Conservation (phyloP, 2,329 filamentous ascomycete species). For the Corinectria fuckeliana region DNA sequence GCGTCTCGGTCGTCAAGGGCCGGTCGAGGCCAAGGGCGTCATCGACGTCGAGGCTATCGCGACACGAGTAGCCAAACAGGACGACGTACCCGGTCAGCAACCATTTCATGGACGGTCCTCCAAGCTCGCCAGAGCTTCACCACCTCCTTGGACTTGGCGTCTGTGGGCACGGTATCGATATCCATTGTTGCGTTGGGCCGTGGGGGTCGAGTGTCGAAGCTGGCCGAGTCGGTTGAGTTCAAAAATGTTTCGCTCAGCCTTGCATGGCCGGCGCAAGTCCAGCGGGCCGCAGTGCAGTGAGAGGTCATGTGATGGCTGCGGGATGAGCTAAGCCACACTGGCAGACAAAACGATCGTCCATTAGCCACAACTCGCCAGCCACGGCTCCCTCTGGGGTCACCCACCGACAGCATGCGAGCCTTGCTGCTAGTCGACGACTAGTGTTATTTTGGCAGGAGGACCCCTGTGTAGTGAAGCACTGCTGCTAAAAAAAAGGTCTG, state of each 20-base stretch:
- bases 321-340: conserved; percentile 5
- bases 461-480: conserved; percentile 1
- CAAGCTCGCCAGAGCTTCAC: conserved; percentile 90
- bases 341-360: not conserved
- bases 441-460: not conserved
- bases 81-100: conserved; percentile 78
- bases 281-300: conserved; percentile 25
- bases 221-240: conserved; percentile 15
- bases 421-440: not conserved
- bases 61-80: conserved; percentile 13
- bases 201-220: conserved; percentile 1
- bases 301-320: conserved; percentile 38
- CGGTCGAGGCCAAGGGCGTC: not conserved
- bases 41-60: conserved; percentile 11
- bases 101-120: conserved; percentile 95
- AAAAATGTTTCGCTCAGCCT: conserved; percentile 41
- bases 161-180: conserved; percentile 51
- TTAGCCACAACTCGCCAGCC: not conserved
- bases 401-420: not conserved
- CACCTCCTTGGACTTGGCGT: conserved; percentile 59
- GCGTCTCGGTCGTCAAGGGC: conserved; percentile 6
- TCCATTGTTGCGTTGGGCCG: conserved; percentile 43
- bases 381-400: not conserved
- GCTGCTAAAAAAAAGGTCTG: too few species aligned
- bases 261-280: conserved; percentile 31